Evolutionary conservation across 805 yeast genomes (phyloP).

Genomic region (Myxozyma geophila): DNA sequence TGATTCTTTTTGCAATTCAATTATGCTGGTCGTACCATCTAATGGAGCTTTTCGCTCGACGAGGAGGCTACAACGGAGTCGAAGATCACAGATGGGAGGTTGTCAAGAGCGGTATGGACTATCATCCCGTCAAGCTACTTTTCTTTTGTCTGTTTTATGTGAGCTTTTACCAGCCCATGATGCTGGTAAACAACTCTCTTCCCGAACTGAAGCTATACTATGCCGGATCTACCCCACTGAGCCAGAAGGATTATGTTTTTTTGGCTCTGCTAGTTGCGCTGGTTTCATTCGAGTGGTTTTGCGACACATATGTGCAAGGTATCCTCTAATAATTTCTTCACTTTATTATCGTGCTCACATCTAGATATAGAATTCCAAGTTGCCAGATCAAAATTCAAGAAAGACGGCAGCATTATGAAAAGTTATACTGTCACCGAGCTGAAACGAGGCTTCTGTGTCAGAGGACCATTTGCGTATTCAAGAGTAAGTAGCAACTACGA

Average conservation of each 20-base stretch:
- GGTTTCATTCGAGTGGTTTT: constrained; percentile 11
- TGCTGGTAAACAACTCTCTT: constrained; percentile 16
- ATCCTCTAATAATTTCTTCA: background rate
- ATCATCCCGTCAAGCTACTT: constrained; percentile 7
- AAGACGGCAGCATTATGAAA: background rate
- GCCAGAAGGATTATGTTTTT: constrained; percentile 6
- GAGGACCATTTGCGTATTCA: constrained; percentile 28
- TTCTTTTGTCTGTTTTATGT: constrained; percentile 17
- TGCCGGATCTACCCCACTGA: background rate
- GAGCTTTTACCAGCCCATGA: constrained; percentile 15
- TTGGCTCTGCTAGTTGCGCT: background rate
- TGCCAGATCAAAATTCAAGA: constrained; percentile 8
- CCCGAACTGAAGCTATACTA: constrained; percentile 12
- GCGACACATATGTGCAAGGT: constrained; percentile 25
- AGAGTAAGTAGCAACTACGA: constrained; percentile 9
- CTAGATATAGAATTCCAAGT: constrained; percentile 3
- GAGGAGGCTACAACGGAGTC: constrained; percentile 25
- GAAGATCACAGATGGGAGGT: constrained; percentile 22
- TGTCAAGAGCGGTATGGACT: constrained; percentile 11
- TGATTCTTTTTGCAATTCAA: background rate
- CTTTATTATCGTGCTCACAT: background rate
- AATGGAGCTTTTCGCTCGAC: constrained; percentile 15
- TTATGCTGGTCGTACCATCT: constrained; percentile 25
- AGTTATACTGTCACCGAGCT: constrained; percentile 12
- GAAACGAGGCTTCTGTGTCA: constrained; percentile 27